Percentiles rank a stretch among this genome's conserved stretches.
Evolutionary conservation across 192 early-diverging fungal genomes (phyloP).

Genomic region (Glomus cerebriforme): DNA sequence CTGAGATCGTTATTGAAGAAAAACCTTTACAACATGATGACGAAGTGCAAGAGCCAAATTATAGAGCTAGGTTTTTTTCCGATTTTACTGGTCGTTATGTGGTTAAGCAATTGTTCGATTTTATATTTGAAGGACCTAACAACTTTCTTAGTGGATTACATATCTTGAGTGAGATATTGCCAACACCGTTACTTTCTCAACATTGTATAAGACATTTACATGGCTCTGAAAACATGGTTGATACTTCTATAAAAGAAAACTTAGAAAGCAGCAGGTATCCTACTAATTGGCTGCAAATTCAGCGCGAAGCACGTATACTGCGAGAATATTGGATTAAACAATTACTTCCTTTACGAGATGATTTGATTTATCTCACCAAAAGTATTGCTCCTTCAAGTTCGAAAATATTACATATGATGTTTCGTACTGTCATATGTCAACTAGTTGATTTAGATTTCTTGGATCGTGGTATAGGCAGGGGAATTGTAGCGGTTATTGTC

Average conservation of each 20-base stretch:
- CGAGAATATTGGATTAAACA: conserved; percentile 28
- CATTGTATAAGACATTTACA: not conserved
- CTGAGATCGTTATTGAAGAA: conserved; percentile 21
- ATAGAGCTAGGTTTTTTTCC: conserved; percentile 16
- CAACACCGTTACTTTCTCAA: not conserved
- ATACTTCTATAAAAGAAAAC: not conserved
- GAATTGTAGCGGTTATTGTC: conserved; percentile 11
- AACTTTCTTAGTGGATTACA: conserved; percentile 34
- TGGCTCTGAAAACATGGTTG: not conserved
- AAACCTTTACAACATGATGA: not conserved
- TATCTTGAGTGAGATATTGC: conserved; percentile 30
- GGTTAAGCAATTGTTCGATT: conserved; percentile 22
- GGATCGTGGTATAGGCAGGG: conserved; percentile 15
- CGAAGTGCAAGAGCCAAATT: not conserved
- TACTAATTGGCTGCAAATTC: not conserved
- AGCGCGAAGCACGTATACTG: not conserved
- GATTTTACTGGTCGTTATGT: conserved; percentile 31
- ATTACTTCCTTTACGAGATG: conserved; percentile 33
- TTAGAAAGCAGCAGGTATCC: not conserved
- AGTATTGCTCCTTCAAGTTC: conserved; percentile 27
- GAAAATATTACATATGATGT: conserved; percentile 29
- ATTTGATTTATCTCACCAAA: conserved; percentile 13
- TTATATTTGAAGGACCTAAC: conserved; percentile 32
- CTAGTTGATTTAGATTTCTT: conserved; percentile 21
- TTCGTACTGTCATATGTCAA: conserved; percentile 26